Percentiles rank a stretch among this genome's conserved stretches.
Evolutionary conservation across 2,329 filamentous ascomycete species (phyloP).

Genomic region (Ophiostoma quercus): DNA sequence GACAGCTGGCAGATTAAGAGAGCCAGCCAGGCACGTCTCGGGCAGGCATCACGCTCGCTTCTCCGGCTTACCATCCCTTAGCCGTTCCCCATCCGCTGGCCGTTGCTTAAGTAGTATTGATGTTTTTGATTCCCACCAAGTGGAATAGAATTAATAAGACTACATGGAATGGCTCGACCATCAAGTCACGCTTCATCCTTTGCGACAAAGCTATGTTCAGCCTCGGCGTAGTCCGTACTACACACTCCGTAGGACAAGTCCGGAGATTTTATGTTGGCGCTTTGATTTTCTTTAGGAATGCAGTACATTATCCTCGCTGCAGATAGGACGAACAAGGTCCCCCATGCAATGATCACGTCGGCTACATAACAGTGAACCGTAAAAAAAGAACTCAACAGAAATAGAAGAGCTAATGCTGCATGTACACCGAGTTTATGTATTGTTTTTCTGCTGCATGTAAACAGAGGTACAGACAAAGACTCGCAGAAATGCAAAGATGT

Average conservation of each 20-base stretch:
- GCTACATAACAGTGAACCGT: too few relatives aligned
- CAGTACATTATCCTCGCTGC: neutral
- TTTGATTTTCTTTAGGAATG: neutral
- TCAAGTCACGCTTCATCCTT: too few relatives aligned
- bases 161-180: too few relatives aligned
- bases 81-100: neutral
- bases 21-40: neutral
- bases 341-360: neutral
- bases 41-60: neutral
- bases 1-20: neutral
- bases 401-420: neutral
- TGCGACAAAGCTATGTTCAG: neutral
- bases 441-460: neutral
- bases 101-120: neutral
- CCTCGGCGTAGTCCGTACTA: neutral
- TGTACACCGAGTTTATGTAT: neutral
- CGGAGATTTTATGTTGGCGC: neutral
- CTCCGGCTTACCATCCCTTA: neutral
- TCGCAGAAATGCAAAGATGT: neutral
- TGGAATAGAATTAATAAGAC: too few relatives aligned
- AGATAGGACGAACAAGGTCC: neutral
- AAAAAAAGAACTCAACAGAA: too few relatives aligned
- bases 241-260: constrained; percentile 3
- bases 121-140: neutral
- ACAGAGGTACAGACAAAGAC: neutral